Evolutionary conservation across 129 eudicot genomes (phyloP).

Genomic region (Flaveria trinervia): DNA sequence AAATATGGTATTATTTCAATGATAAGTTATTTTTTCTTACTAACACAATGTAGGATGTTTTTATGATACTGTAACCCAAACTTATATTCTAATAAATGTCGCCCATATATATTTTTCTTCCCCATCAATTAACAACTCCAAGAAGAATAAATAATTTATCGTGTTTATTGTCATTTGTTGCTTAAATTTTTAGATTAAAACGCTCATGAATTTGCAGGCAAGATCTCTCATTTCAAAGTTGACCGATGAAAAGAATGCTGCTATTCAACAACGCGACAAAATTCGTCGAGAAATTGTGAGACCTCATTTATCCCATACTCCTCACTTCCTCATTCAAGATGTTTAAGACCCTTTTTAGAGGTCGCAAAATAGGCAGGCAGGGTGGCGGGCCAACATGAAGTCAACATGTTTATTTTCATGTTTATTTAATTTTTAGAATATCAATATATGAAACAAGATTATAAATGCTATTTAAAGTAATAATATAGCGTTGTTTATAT

Average conservation of each 20-base stretch:
- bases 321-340: not conserved
- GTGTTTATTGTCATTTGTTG: not conserved
- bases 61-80: not conserved
- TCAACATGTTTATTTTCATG: not conserved
- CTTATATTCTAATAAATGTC: too few relatives aligned
- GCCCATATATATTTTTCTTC: too few relatives aligned
- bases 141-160: not conserved
- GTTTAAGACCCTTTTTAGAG: not conserved
- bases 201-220: conserved; percentile 47
- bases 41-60: too few relatives aligned
- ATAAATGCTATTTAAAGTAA: not conserved
- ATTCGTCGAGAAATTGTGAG: conserved; percentile 81
- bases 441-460: not conserved
- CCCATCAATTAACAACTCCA: not conserved
- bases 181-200: conserved; percentile 7
- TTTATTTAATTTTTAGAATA: not conserved
- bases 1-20: too few relatives aligned
- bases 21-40: too few relatives aligned
- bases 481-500: not conserved
- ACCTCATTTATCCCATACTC: not conserved
- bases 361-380: not conserved
- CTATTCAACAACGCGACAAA: conserved; percentile 54
- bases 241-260: conserved; percentile 76
- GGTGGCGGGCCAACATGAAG: not conserved
- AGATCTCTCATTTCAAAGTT: conserved; percentile 59